Evolutionary conservation across 805 yeast genomes (phyloP), one percentile per base, ranked within the genome.

Genomic region (Monosporozyma siamensis): DNA sequence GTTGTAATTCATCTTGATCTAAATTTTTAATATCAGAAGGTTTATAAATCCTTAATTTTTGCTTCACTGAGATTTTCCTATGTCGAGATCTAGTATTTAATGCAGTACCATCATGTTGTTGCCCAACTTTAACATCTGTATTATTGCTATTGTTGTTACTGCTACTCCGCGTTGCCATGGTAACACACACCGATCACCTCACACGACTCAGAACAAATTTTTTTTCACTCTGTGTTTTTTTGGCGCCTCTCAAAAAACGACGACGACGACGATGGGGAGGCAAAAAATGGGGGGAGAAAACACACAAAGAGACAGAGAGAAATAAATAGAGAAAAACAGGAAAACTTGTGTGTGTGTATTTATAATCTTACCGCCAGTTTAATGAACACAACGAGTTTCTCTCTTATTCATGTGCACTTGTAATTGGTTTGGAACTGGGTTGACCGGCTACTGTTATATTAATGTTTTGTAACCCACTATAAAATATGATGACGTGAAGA

Each of bases 11-110:
- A 32, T 56, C 56, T 38, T 79, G 75, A 48, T 88, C 95, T 36
- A 80, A 59, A 49, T 83, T 83, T 1, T 95, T 90, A 40, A 90
- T 66, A 54, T 90, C 97, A 43, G 71, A 68, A 52, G 86, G 95
- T 57, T 75, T 74, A 59, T 80, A 74, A 7, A 90, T 80, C 46
- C 80, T 81, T 44, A 90, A 72, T 9, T 84, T 78, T 60, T 88
- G 95, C 62, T 89, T 92, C 38, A 89, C 92, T 38, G 95, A 82
- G 51, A 90, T 89, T 66, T 92, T 92, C 46, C 97, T 75, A 69
- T 90, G 97, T 51, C 98, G 80, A 65, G 89, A 89, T 48, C 96
- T 69, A 34, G 90, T 82, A 39, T 77, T 75, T 18, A 77, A 70
- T 35, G 66, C 59, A 27, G 47, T 42, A 29, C 37, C 48, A 23